Evolutionary conservation across 2,329 filamentous ascomycete genomes (phyloP).

Genomic region (Exophiala calicioides): DNA sequence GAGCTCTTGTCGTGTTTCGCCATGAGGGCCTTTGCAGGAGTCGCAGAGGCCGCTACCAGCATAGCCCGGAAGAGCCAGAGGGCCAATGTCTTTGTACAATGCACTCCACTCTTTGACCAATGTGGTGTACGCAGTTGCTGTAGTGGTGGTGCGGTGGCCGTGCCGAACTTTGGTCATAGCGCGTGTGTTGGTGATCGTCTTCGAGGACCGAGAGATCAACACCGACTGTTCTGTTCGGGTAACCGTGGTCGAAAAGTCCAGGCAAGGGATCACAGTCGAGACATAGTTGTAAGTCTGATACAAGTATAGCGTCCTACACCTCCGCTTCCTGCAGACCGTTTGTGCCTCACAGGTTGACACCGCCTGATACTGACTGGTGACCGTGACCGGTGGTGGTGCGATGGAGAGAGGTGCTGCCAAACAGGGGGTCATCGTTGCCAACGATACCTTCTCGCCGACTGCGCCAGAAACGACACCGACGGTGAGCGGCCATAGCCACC

Average conservation of each 20-base stretch:
- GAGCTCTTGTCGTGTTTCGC: constrained; percentile 3
- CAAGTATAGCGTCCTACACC: constrained; percentile 4
- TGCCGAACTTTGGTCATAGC: background rate
- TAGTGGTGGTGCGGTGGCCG: background rate
- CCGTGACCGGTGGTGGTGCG: constrained; percentile 1
- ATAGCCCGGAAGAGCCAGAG: constrained; percentile 9
- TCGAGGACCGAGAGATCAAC: background rate
- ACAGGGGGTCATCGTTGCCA: constrained; percentile 1
- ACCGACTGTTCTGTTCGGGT: constrained; percentile 9
- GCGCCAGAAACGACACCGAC: background rate
- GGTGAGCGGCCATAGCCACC: background rate
- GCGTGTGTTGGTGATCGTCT: constrained; percentile 6
- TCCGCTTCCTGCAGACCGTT: constrained; percentile 4
- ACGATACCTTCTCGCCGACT: background rate
- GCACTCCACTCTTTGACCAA: constrained; percentile 14
- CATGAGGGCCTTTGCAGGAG: constrained; percentile 1
- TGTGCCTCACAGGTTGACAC: constrained; percentile 8
- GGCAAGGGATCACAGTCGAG: constrained; percentile 11
- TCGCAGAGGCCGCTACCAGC: constrained; percentile 10
- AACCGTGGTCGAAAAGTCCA: background rate
- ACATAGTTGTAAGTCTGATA: constrained; percentile 9
- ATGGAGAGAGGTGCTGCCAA: background rate
- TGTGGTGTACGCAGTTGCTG: constrained; percentile 4
- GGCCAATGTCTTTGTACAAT: constrained; percentile 6
- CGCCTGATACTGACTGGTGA: constrained; percentile 5